Conservation (phyloP, 1,284 basidiomycete species). For the Malassezia equina region DNA sequence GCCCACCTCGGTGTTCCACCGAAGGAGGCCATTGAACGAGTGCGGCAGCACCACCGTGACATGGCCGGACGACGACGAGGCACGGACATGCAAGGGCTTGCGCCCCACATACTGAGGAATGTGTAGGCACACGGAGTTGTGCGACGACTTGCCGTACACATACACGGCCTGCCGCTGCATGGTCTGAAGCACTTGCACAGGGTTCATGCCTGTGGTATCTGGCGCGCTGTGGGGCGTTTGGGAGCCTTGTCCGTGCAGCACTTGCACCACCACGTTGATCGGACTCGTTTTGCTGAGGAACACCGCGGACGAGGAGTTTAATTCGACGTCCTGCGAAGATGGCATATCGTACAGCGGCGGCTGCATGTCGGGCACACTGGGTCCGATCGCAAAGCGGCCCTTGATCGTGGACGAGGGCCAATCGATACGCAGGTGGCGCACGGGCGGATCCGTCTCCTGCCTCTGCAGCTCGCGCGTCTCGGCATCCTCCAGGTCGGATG, state of each 20-base stretch:
- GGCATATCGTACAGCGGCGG: conserved; percentile 35
- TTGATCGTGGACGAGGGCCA: conserved; percentile 36
- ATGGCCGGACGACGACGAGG: conserved; percentile 23
- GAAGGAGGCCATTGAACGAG: conserved; percentile 30
- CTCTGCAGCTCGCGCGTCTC: not conserved
- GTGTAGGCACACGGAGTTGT: conserved; percentile 12
- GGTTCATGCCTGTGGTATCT: not conserved
- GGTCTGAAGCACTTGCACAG: not conserved
- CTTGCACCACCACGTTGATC: conserved; percentile 25
- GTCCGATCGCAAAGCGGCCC: conserved; percentile 27
- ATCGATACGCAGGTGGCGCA: conserved; percentile 31
- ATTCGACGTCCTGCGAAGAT: conserved; percentile 2
- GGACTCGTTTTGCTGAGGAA: conserved; percentile 23
- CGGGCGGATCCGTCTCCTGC: conserved; percentile 10
- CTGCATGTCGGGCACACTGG: conserved; percentile 20
- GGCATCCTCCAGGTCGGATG: not conserved
- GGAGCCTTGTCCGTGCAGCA: conserved; percentile 17
- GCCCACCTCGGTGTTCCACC: conserved; percentile 31
- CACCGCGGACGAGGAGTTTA: conserved; percentile 21
- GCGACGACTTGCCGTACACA: not conserved
- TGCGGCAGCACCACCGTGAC: conserved; percentile 27
- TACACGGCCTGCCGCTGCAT: conserved; percentile 12
- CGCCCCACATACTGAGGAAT: conserved; percentile 20
- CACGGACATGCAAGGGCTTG: conserved; percentile 27
- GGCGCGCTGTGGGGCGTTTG: not conserved